phyloP scores from a whole-genome alignment of 2,329 filamentous ascomycete genomes.

The Akanthomyces dipterigenus region DNA sequence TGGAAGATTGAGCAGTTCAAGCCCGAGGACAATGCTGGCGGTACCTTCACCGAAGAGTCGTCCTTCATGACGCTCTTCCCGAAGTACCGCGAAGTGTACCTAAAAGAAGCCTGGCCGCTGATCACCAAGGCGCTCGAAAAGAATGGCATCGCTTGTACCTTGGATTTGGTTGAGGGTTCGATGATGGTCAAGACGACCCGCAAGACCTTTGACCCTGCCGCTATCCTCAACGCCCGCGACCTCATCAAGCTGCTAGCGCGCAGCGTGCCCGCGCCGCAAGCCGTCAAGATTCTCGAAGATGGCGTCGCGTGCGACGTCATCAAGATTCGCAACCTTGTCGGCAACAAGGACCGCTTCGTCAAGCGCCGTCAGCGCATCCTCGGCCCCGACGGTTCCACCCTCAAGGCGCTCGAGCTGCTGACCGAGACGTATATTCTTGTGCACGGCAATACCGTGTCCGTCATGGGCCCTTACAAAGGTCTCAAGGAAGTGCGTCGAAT shows the following conservation, averaged over 20 bases:
- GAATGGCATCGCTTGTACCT: constrained; percentile 78
- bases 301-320: constrained; percentile 89
- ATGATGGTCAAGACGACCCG: constrained; percentile 96
- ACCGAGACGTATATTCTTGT: constrained; percentile 91
- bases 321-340: constrained; percentile 84
- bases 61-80: constrained; percentile 85
- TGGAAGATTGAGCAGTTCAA: constrained; percentile 90
- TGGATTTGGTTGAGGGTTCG: constrained; percentile 90
- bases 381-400: constrained; percentile 81
- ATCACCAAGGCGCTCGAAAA: constrained; percentile 85
- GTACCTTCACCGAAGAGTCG: constrained; percentile 87
- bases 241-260: constrained; percentile 87
- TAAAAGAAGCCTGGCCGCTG: constrained; percentile 88
- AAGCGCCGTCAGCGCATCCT: constrained; percentile 91
- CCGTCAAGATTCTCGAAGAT: constrained; percentile 90
- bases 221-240: constrained; percentile 89
- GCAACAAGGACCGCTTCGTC: constrained; percentile 92
- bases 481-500: constrained; percentile 87
- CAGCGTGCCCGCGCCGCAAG: constrained; percentile 88
- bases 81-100: constrained; percentile 91
- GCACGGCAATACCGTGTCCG: constrained; percentile 89
- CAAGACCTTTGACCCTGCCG: constrained; percentile 84
- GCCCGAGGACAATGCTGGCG: constrained; percentile 74
- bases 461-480: constrained; percentile 88
- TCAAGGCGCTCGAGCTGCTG: constrained; percentile 89